These are phyloP conservation scores for Phytophthora aleatoria DNA, from an alignment of 352 stramenopile species.

Conservation along the genomic window DNA sequence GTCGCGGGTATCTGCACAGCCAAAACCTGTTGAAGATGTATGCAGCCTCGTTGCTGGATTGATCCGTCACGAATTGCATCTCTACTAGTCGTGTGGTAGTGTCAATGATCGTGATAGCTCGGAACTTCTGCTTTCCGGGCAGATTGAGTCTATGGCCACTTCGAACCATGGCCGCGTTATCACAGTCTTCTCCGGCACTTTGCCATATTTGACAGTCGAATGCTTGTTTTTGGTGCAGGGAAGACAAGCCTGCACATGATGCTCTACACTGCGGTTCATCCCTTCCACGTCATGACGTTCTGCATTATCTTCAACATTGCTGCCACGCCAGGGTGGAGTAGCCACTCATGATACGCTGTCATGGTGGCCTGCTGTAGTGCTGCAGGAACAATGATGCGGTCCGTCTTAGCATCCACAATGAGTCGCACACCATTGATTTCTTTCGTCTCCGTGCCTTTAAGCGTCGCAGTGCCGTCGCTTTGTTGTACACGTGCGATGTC, in stretches of 20 bases:
- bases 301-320: conserved; percentile 4
- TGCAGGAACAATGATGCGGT: neutral
- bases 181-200: neutral
- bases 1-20: no score
- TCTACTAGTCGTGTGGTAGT: neutral
- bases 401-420: neutral
- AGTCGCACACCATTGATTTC: conserved; percentile 1
- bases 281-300: neutral
- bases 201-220: neutral
- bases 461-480: no score
- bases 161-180: conserved; percentile 5
- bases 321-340: conserved; percentile 5
- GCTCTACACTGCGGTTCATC: neutral
- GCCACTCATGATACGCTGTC: conserved; percentile 2
- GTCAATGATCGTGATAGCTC: conserved; percentile 9
- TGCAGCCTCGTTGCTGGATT: no score
- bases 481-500: no score
- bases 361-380: neutral
- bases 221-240: conserved; percentile 5
- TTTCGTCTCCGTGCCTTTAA: no score
- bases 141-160: neutral
- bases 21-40: no score
- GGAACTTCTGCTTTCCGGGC: conserved; percentile 4
- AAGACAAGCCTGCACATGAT: neutral
- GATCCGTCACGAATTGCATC: no score